Evolutionary conservation across 441 rosid species (phyloP).

Genomic region (Pelargonium exstipulatum): DNA sequence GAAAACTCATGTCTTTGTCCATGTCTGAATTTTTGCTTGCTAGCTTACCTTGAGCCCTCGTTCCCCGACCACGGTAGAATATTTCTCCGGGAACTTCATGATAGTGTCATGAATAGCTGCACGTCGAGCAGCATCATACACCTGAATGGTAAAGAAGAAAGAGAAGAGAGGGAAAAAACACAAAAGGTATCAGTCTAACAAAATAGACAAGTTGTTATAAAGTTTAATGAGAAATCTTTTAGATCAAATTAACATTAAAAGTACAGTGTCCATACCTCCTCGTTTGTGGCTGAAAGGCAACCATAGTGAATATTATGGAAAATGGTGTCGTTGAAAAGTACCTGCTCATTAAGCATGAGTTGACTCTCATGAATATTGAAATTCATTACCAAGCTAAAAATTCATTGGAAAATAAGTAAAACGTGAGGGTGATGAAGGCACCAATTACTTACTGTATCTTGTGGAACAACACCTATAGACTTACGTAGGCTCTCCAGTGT

Average conservation of each 20-base stretch:
- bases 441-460: constrained; percentile 71
- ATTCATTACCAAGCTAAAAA: background rate
- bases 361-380: constrained; percentile 19
- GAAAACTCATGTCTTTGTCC: too few relatives aligned
- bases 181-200: constrained; percentile 10
- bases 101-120: constrained; percentile 95
- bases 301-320: constrained; percentile 96
- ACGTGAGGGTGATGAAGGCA: background rate
- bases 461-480: constrained; percentile 90
- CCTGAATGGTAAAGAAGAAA: constrained; percentile 39
- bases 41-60: constrained; percentile 91
- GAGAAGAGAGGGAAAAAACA: background rate
- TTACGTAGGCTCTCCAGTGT: constrained; percentile 67
- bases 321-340: constrained; percentile 91
- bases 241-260: background rate
- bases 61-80: constrained; percentile 92
- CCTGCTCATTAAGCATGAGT: constrained; percentile 44
- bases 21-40: too few relatives aligned
- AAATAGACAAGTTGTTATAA: constrained; percentile 1
- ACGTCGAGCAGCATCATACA: constrained; percentile 83
- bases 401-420: background rate
- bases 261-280: constrained; percentile 49
- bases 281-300: constrained; percentile 80
- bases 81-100: constrained; percentile 80
- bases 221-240: background rate